These are phyloP conservation scores for Botryotinia globosa DNA, from an alignment of 2,329 filamentous ascomycete species.

Conservation along the genomic window DNA sequence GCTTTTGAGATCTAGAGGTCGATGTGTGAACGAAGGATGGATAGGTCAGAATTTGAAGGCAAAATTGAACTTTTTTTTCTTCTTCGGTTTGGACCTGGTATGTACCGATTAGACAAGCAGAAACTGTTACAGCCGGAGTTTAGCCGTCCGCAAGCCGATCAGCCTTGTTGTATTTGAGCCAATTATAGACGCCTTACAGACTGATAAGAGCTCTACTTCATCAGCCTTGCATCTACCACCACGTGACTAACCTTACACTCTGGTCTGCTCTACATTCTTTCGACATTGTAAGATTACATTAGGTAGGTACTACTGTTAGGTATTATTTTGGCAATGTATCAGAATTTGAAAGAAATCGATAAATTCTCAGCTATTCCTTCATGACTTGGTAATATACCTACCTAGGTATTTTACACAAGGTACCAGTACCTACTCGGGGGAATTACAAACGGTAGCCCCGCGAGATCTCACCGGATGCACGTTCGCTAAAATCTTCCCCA, in stretches of 20 bases:
- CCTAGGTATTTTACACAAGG: neutral
- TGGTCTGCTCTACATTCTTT: neutral
- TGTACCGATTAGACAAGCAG: neutral
- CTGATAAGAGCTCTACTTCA: neutral
- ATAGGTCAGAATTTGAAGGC: neutral
- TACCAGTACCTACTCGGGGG: neutral
- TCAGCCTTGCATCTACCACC: neutral
- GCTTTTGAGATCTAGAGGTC: neutral
- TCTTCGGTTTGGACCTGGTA: neutral
- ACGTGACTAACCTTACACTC: neutral
- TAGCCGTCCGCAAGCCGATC: neutral
- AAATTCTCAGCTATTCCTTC: neutral
- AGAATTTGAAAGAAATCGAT: neutral
- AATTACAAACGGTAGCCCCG: neutral
- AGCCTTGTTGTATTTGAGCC: neutral
- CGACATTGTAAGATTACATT: neutral
- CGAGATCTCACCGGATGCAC: neutral
- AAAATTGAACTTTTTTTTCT: constrained; percentile 2
- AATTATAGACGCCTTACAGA: neutral
- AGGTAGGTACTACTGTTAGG: neutral
- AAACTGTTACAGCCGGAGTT: neutral
- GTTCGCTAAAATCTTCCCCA: constrained; percentile 3
- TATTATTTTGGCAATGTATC: neutral
- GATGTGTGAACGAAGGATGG: neutral
- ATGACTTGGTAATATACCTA: neutral